These are phyloP conservation scores for Chlorella sorokiniana DNA, from an alignment of 139 green algal species.

Conservation along the genomic window DNA sequence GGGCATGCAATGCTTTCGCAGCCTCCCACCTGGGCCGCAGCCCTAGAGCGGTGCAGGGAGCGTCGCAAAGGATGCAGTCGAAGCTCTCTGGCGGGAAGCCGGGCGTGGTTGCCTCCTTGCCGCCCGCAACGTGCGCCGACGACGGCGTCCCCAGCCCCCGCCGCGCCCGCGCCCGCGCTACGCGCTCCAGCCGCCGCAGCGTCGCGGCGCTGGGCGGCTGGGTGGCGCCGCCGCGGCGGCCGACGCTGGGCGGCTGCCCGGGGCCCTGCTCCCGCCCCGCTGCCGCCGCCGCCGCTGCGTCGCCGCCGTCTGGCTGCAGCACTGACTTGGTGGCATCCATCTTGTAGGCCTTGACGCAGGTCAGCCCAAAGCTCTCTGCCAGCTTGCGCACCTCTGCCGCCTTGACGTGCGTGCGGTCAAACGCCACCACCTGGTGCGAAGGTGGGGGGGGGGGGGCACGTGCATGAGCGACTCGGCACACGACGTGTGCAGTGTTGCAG, in stretches of 20 bases:
- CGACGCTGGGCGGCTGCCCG: neutral
- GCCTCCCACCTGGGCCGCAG: conserved; percentile 67
- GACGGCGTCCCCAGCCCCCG: neutral
- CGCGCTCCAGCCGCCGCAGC: conserved; percentile 16
- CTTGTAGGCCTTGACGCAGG: conserved; percentile 69
- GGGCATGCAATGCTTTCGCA: neutral
- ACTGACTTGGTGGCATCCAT: conserved; percentile 72
- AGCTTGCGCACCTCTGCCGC: conserved; percentile 54
- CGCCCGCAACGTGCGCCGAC: neutral
- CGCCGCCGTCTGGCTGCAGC: conserved; percentile 5
- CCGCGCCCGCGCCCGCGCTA: neutral
- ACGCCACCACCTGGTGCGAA: conserved; percentile 60
- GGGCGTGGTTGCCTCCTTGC: neutral
- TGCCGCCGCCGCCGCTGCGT: neutral
- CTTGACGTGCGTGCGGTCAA: conserved; percentile 89
- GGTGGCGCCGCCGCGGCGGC: conserved; percentile 7
- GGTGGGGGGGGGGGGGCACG: neutral
- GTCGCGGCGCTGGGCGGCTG: conserved; percentile 1
- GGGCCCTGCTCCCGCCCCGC: neutral
- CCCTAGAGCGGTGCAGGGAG: conserved; percentile 88
- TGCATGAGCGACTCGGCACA: neutral
- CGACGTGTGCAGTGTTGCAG: too few relatives aligned
- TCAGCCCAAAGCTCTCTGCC: conserved; percentile 73
- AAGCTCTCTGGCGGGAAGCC: conserved; percentile 75
- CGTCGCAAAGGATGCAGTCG: conserved; percentile 88